Base-by-base conservation (phyloP, 306 rosid species). In the Cotoneaster glaucophyllus region DNA sequence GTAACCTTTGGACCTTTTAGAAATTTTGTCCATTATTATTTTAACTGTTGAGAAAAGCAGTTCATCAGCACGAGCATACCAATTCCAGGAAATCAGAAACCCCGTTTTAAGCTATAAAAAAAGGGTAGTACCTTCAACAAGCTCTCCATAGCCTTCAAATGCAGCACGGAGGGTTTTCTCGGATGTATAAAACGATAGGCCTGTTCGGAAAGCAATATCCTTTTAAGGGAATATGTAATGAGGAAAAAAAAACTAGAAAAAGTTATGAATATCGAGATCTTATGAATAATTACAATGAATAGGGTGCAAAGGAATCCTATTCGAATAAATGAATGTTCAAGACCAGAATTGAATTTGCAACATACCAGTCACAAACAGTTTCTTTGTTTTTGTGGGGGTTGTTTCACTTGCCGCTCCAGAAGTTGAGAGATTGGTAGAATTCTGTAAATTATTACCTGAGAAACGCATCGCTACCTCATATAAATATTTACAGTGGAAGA, bases 1-100 rank as follows among this genome's bases (percentile, higher is more conserved):
- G 84, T 90, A 94, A 50, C 95, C 98, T 78, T 91, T 94, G 85
- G 98, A 94, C 83, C 96, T 90, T 86, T 90, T 90, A 29, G 98
- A 91, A 82, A 94, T 94, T 80, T 91, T 91, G 85, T 94, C 97
- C 85, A 90, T 87, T 63, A 94, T 90, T 74, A 88, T 86, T 80
- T 88, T 94, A 71, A 90, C 97, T 91, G 90, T 75, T 34, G 57
- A 85, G 44, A 43, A 76, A 64, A 75, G 71, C 67, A 73, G 71
- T 75, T 70, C 66, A 73, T 70, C 37, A 78, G 80, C 61, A 72
- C 65, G 64, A 73, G 73, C 63, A 65, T 54, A 9, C 7, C 14
- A 22, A 56, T 21, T 14, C 29, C 57, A 19, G 2, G 57, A 31
- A 64, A 66, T 58, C 28, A 68, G 72, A 70, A 61, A 71, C 44